phyloP scores from a whole-genome alignment of 2,329 filamentous ascomycete species.

The Septoria petroselini region DNA sequence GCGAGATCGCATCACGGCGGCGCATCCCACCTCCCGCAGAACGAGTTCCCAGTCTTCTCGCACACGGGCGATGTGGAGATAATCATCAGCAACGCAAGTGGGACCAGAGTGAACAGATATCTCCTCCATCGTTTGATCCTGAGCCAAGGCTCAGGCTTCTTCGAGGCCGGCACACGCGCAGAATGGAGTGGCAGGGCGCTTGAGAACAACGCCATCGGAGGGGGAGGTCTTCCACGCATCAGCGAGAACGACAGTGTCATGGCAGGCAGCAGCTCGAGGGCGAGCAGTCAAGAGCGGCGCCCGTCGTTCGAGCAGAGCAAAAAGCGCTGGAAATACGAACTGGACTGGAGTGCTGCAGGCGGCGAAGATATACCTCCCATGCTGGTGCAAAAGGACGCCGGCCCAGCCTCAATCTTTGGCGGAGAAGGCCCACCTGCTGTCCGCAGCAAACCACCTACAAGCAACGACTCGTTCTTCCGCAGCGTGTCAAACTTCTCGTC shows the following conservation, averaged over 20 bases:
- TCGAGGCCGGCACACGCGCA: conserved; percentile 62
- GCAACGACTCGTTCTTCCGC: conserved; percentile 73
- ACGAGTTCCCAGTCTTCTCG: conserved; percentile 89
- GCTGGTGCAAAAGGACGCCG: conserved; percentile 72
- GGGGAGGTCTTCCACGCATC: conserved; percentile 28
- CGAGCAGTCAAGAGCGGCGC: conserved; percentile 41
- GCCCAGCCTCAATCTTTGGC: conserved; percentile 32
- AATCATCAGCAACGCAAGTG: conserved; percentile 59
- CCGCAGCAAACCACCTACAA: conserved; percentile 63
- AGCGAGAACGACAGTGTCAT: conserved; percentile 32
- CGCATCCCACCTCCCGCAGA: conserved; percentile 63
- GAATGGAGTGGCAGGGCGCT: conserved; percentile 33
- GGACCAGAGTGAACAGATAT: conserved; percentile 75
- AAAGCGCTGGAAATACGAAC: conserved; percentile 79
- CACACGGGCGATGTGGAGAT: conserved; percentile 94
- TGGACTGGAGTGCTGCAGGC: conserved; percentile 68
- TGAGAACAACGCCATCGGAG: conserved; percentile 13
- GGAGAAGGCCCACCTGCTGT: conserved; percentile 45
- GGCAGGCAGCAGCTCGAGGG: conserved; percentile 36
- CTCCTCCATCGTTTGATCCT: conserved; percentile 83
- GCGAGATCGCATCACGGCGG: conserved; percentile 78
- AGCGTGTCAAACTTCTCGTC: conserved; percentile 77
- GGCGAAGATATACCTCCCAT: conserved; percentile 74
- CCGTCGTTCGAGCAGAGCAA: conserved; percentile 42
- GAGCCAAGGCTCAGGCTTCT: conserved; percentile 88